These are phyloP conservation scores for Globisporangium alternatum DNA, from an alignment of 352 stramenopile species.

Conservation along the genomic window DNA sequence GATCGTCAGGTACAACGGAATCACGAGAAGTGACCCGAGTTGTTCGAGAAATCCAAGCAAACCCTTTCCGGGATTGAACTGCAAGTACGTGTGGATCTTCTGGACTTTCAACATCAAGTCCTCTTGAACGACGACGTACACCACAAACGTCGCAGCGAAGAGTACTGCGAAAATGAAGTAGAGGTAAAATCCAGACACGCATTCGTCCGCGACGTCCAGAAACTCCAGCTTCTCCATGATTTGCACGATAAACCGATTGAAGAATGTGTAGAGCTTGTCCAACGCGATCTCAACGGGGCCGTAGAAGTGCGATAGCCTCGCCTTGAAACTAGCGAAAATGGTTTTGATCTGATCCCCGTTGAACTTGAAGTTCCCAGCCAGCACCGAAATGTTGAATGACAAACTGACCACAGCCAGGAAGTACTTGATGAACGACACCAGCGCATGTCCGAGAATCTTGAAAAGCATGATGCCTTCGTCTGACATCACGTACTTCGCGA, in stretches of 20 bases:
- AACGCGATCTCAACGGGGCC: constrained; percentile 26
- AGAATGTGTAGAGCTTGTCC: constrained; percentile 30
- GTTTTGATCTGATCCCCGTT: constrained; percentile 7
- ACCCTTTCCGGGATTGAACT: constrained; percentile 34
- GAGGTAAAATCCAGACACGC: constrained; percentile 39
- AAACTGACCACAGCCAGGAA: constrained; percentile 50
- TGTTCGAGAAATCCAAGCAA: constrained; percentile 37
- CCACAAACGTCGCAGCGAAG: constrained; percentile 38
- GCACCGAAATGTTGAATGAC: constrained; percentile 59
- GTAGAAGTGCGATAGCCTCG: constrained; percentile 23
- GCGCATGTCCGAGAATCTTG: constrained; percentile 24
- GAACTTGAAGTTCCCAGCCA: constrained; percentile 36
- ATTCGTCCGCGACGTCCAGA: constrained; percentile 29
- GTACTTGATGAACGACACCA: constrained; percentile 41
- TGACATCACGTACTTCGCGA: constrained; percentile 21
- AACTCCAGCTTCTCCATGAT: constrained; percentile 33
- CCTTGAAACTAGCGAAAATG: constrained; percentile 25
- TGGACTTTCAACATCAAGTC: constrained; percentile 55
- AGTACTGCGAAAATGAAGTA: constrained; percentile 27
- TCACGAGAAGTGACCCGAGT: constrained; percentile 44
- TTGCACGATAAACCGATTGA: constrained; percentile 29
- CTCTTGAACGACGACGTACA: constrained; percentile 62
- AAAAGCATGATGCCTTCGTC: constrained; percentile 28
- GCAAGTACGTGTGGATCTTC: constrained; percentile 43
- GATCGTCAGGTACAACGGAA: constrained; percentile 49